Evolutionary conservation across 2,329 filamentous ascomycete species (phyloP), one percentile per base, ranked within the genome.

Genomic region (Exophiala xenobiotica): DNA sequence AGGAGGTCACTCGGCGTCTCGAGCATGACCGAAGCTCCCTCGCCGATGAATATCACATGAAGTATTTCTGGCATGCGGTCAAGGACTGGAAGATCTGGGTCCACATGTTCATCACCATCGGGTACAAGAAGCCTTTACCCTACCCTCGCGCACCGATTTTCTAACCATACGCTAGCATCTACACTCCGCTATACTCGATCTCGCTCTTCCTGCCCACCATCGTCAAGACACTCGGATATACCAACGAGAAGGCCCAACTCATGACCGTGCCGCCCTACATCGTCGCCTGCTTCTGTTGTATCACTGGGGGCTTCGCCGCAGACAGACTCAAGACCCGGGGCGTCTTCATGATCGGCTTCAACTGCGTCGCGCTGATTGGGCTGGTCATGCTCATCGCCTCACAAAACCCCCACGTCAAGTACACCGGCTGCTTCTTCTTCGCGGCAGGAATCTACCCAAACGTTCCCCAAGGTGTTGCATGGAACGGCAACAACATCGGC

Each of bases 391-490:
- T 96, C 3, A 74, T 95, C 1, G 77, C 4, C 73, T 75, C 6
- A 3, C 72, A 78, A 2, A 74, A 75, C 6, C 75, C 90, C 0
- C 78, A 76, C 0, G 82, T 92, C 1, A 85, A 90, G 63, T 96
- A 96, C 66, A 86, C 85, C 0, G 90, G 87, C 0, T 88, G 83
- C 0, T 96, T 95, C 68, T 75, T 96, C 0, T 90, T 86, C 0
- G 90, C 91, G 0, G 74, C 90, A 45, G 90, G 91, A 1, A 95
- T 96, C 61, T 96, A 96, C 64, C 90, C 91, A 0, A 86, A 83
- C 62, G 88, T 96, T 50, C 74, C 89, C 7, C 93, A 95, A 65
- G 95, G 89, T 0, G 88, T 96, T 57, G 84, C 85, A 1, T 96
- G 91, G 91, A 77, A 85, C 16, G 83, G 85, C 43, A 96, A 96